Evolutionary conservation across 2,329 filamentous ascomycete genomes (phyloP).

Genomic region (Colletotrichum aenigma): DNA sequence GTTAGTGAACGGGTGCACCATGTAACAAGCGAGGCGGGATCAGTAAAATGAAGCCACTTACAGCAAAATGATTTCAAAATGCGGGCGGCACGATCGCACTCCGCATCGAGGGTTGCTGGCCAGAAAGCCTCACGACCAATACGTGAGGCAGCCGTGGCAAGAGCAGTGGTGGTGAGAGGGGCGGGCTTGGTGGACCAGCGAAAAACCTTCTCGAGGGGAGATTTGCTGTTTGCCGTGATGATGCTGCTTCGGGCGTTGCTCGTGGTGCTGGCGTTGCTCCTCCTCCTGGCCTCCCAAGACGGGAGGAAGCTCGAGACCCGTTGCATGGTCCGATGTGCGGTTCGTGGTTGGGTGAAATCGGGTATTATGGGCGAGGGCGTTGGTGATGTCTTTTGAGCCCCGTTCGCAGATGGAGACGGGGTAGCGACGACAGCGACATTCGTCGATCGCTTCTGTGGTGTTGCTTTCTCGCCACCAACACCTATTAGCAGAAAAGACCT

Average conservation of each 20-base stretch:
- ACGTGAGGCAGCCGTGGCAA: conserved; percentile 66
- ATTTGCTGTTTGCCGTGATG: conserved; percentile 27
- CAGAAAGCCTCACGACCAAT: conserved; percentile 80
- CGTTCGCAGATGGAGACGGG: conserved; percentile 13
- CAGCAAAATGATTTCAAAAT: conserved; percentile 92
- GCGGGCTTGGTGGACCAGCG: conserved; percentile 54
- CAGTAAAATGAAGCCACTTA: conserved; percentile 44
- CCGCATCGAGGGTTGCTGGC: conserved; percentile 84
- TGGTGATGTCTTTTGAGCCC: neutral
- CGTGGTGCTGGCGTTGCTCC: conserved; percentile 25
- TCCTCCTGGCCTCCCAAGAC: conserved; percentile 49
- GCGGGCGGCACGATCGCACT: conserved; percentile 89
- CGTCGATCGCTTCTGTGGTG: conserved; percentile 6
- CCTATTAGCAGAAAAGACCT: neutral
- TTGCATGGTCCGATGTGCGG: conserved; percentile 39
- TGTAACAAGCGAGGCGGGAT: neutral
- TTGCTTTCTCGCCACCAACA: conserved; percentile 6
- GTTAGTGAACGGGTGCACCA: conserved; percentile 4
- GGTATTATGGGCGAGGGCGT: neutral
- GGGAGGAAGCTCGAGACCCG: conserved; percentile 48
- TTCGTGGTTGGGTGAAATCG: neutral
- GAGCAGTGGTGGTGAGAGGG: conserved; percentile 46
- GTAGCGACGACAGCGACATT: conserved; percentile 14
- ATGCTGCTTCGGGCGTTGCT: conserved; percentile 12
- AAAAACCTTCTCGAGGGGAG: conserved; percentile 41